Evolutionary conservation across 2,329 filamentous ascomycete species (phyloP), one percentile per base, ranked within the genome.

Genomic region (Pyricularia sp.): DNA sequence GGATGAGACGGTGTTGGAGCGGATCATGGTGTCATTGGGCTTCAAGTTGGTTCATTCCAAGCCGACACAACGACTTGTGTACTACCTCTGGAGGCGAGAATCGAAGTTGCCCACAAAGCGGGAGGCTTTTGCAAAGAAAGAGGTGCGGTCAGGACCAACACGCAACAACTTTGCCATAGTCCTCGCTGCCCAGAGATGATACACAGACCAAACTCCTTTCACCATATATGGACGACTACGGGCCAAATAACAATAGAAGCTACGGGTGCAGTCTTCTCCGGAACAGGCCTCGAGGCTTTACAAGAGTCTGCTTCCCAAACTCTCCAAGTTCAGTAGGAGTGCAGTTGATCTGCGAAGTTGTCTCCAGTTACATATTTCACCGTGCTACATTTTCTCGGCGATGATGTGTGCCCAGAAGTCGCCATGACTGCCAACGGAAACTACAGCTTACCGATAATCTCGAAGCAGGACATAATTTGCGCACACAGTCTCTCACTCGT

Each of bases 131-230:
- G 72, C 83, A 70, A 98, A 98, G 79, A 85, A 86, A 71, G 90
- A 95, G 76, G 77, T 97, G 59, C 90, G 92, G 71, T 85, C 92
- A 26, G 94, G 94, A 12, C 82, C 83, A 68, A 86, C 83, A 28
- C 88, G 93, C 77, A 99, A 99, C 79, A 98, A 99, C 76, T 99
- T 98, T 78, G 88, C 91, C 17, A 89, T 98, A 73, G 85, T 92
- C 20, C 78, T 97, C 70, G 81, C 80, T 66, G 73, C 71, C 69
- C 65, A 68, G n/a, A 68, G 64, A 59, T 33, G 59, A 65, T 28
- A 25, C 20, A 17, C 6, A 26, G 58, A 17, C 11, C 25, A 17
- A 11, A 28, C 6, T 17, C 4, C 25, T 17, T 30, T 63, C 14
- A 63, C 12, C 14, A 26, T 28, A 7, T 30, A 63, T 23, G 3